phyloP scores from a whole-genome alignment of 2,329 filamentous ascomycete genomes.

The Pseudogymnoascus sp. region DNA sequence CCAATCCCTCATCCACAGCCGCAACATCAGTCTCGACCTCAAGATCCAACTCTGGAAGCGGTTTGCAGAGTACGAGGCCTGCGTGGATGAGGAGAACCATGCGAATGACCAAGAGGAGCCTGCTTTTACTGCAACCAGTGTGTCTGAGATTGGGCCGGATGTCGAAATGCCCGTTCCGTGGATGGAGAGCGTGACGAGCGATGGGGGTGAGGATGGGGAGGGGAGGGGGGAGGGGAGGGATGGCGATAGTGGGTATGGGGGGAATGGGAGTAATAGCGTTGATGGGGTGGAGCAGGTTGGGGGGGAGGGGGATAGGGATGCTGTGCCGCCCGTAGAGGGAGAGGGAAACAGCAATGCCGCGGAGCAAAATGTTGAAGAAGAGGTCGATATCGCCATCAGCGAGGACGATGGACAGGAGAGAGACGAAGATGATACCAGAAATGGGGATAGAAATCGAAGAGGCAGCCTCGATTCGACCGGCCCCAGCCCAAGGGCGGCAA shows the following conservation, averaged over 20 bases:
- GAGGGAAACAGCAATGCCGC: background rate
- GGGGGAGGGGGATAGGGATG: background rate
- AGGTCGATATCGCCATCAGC: background rate
- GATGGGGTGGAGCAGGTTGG: background rate
- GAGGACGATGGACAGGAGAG: background rate
- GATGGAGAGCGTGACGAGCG: background rate
- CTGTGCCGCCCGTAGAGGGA: background rate
- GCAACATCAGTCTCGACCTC: background rate
- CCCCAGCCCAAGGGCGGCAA: background rate
- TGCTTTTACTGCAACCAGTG: background rate
- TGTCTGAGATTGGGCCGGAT: background rate
- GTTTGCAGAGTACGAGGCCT: background rate
- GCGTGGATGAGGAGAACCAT: background rate
- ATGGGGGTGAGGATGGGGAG: background rate
- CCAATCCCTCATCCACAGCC: background rate
- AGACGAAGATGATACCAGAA: background rate
- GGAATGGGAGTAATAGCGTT: background rate
- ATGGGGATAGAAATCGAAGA: background rate
- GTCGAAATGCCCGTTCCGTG: background rate
- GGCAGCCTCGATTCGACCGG: background rate
- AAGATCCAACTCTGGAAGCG: background rate
- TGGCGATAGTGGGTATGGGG: background rate
- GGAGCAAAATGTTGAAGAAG: background rate
- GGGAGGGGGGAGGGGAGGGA: background rate
- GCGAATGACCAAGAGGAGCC: background rate